Evolutionary conservation across 352 stramenopile species (phyloP).

Genomic region (Blastocystis hominis): DNA sequence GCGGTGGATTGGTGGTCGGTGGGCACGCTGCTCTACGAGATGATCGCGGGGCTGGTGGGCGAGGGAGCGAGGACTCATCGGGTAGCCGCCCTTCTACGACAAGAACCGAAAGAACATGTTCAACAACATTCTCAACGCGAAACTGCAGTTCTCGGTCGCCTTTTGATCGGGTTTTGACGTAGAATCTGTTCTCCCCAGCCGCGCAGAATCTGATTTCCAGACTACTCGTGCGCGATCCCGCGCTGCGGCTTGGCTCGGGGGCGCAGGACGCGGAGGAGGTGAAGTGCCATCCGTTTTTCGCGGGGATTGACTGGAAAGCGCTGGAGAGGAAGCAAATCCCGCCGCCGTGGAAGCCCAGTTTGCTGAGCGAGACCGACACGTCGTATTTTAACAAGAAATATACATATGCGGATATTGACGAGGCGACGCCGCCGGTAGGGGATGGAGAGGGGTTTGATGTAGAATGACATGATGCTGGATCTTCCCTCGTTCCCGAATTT

Average conservation of each 20-base stretch:
- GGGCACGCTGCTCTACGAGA: conserved; percentile 81
- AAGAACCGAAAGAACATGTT: conserved; percentile 86
- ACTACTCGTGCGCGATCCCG: conserved; percentile 18
- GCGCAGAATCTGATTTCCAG: conserved; percentile 20
- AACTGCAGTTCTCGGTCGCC: conserved; percentile 29
- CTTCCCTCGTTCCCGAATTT: conserved; percentile 47
- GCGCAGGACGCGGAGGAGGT: conserved; percentile 60
- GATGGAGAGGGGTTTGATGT: neutral
- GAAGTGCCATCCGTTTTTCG: conserved; percentile 77
- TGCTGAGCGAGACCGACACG: conserved; percentile 69
- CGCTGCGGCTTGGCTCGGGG: conserved; percentile 8
- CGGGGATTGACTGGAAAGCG: conserved; percentile 70
- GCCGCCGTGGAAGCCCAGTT: conserved; percentile 73
- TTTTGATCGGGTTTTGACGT: neutral
- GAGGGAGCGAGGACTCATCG: conserved; percentile 59
- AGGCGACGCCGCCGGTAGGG: conserved; percentile 38
- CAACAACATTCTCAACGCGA: conserved; percentile 73
- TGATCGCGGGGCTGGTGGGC: conserved; percentile 72
- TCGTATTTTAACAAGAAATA: conserved; percentile 86
- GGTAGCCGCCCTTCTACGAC: conserved; percentile 82
- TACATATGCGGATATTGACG: conserved; percentile 64
- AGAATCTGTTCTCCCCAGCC: conserved; percentile 29
- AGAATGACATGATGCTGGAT: conserved; percentile 43
- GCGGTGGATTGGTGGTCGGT: conserved; percentile 80
- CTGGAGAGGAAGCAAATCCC: conserved; percentile 74